These are phyloP conservation scores for Tieghemostelium lacteum DNA, from an alignment of 78 protist species.

Conservation along the genomic window DNA sequence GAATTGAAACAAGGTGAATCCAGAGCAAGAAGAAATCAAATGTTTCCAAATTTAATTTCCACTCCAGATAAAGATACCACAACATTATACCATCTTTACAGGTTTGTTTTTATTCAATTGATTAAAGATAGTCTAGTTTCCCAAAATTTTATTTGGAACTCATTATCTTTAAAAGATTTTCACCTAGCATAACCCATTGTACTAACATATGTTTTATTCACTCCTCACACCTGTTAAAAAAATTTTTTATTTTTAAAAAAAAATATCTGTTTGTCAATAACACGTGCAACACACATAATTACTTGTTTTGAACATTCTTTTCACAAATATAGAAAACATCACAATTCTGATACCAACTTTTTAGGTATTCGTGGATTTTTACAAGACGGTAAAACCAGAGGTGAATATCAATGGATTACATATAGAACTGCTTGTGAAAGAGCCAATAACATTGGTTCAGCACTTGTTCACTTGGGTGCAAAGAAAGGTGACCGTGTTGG, in stretches of 20 bases:
- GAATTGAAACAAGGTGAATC: conserved; percentile 9
- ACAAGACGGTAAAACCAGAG: conserved; percentile 62
- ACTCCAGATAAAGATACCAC: conserved; percentile 36
- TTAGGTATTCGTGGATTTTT: conserved; percentile 67
- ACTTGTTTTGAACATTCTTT: not conserved
- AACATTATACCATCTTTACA: conserved; percentile 66
- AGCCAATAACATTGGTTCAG: conserved; percentile 66
- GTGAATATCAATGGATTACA: conserved; percentile 69
- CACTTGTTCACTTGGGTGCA: conserved; percentile 31
- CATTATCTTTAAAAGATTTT: too few species aligned
- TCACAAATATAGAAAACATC: not conserved
- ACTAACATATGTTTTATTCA: too few species aligned
- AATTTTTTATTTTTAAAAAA: too few species aligned
- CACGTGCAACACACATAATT: too few species aligned
- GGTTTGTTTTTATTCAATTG: conserved; percentile 41
- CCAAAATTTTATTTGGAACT: too few species aligned
- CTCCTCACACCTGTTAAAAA: too few species aligned
- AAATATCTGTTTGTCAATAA: too few species aligned
- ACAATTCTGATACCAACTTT: conserved; percentile 31
- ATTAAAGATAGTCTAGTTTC: too few species aligned
- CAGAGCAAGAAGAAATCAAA: conserved; percentile 59
- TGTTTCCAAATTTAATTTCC: conserved; percentile 34
- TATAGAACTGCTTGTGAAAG: conserved; percentile 32
- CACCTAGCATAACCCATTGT: too few species aligned
- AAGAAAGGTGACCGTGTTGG: conserved; percentile 73